These are phyloP conservation scores for Biscogniauxia marginata DNA, from an alignment of 2,329 filamentous ascomycete genomes.

Conservation along the genomic window DNA sequence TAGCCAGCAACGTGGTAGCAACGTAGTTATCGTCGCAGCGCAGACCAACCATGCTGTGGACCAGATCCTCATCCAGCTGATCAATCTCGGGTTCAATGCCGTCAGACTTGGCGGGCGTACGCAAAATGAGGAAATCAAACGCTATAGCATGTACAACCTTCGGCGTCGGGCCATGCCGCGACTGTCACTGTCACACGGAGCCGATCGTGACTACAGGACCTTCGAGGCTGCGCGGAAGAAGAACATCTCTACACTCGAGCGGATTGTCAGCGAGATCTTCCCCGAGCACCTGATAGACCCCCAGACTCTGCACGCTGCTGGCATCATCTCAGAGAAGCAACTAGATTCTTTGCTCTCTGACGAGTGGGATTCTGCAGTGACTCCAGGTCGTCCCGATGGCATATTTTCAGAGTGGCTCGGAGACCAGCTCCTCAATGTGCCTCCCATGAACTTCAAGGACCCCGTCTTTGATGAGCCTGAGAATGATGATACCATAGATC, in stretches of 20 bases:
- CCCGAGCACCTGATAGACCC: conserved; percentile 49
- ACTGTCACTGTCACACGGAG: conserved; percentile 1
- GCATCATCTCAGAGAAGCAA: conserved; percentile 63
- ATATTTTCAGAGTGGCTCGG: conserved; percentile 58
- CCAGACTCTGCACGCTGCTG: conserved; percentile 50
- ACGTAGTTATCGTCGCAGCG: conserved; percentile 75
- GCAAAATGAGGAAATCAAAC: conserved; percentile 62
- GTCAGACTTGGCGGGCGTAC: conserved; percentile 65
- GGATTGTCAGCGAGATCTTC: conserved; percentile 40
- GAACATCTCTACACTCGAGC: conserved; percentile 38
- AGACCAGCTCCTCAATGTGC: conserved; percentile 41
- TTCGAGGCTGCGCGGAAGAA: conserved; percentile 29
- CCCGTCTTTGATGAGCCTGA: conserved; percentile 28
- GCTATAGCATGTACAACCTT: conserved; percentile 65
- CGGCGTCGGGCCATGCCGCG: conserved; percentile 32
- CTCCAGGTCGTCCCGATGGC: conserved; percentile 22
- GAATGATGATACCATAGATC: conserved; percentile 55
- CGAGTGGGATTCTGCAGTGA: conserved; percentile 25
- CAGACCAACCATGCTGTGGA: conserved; percentile 92
- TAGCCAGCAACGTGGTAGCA: conserved; percentile 53
- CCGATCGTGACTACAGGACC: conserved; percentile 23
- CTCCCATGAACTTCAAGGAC: conserved; percentile 17
- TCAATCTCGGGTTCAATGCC: conserved; percentile 54
- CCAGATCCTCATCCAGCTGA: conserved; percentile 68
- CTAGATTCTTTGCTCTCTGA: conserved; percentile 58